These are phyloP conservation scores for Lithospermum erythrorhizon DNA, from an alignment of 257 asterid species.

Conservation along the genomic window DNA sequence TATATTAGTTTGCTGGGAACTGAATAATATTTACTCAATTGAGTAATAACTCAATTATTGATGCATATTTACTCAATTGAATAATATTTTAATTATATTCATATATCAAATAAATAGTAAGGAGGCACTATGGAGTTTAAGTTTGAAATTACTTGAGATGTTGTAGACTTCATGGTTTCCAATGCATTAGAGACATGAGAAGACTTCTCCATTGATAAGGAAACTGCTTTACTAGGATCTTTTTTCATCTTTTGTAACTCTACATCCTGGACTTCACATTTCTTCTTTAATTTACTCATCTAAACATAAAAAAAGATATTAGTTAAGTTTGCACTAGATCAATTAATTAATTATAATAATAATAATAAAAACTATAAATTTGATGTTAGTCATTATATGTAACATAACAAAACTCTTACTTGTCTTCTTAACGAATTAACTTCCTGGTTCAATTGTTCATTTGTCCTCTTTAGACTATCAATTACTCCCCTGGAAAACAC, in stretches of 20 bases:
- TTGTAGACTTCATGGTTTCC: conserved; percentile 49
- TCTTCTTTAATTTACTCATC: conserved; percentile 60
- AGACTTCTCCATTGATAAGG: conserved; percentile 56
- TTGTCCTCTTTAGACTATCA: conserved; percentile 70
- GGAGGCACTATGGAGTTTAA: too few species aligned
- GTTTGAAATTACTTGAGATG: conserved; percentile 40
- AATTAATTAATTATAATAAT: too few species aligned
- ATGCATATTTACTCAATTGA: too few species aligned
- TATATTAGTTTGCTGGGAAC: too few species aligned
- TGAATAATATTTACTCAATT: too few species aligned
- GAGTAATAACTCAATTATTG: too few species aligned
- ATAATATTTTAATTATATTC: too few species aligned
- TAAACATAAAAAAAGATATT: conserved; percentile 10
- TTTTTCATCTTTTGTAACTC: conserved; percentile 52
- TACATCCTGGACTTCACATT: conserved; percentile 48
- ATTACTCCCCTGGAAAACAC: conserved; percentile 69
- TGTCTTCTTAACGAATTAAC: conserved; percentile 56
- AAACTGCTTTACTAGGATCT: conserved; percentile 37
- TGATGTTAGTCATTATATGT: not conserved
- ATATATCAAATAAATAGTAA: too few species aligned
- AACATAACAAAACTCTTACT: conserved; percentile 24
- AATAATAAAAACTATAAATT: conserved; percentile 1
- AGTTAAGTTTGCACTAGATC: not conserved
- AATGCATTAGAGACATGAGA: conserved; percentile 36
- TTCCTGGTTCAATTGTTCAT: conserved; percentile 67